A percentile compares a stretch with the other conserved stretches of the same genome.
Conservation (phyloP, 371 early-diverging fungal genomes). For the Mortierella polycephala region DNA sequence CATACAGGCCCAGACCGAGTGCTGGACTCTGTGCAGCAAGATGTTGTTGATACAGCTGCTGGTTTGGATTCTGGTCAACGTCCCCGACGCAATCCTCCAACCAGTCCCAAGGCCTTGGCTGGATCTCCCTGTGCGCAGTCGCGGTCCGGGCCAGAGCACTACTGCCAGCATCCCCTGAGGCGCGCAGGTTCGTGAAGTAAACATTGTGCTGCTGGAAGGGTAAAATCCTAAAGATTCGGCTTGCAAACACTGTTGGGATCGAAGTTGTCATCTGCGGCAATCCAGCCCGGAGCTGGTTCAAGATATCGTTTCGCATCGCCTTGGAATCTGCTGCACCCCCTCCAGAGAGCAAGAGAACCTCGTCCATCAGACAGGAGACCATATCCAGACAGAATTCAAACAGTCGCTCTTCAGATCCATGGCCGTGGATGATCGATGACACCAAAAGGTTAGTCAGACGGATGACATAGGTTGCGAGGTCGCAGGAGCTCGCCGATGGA, state of each 20-base stretch:
- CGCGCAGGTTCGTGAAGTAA: conserved; percentile 61
- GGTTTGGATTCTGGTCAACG: conserved; percentile 28
- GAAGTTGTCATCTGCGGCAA: conserved; percentile 54
- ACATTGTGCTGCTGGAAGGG: conserved; percentile 70
- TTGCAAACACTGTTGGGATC: conserved; percentile 66
- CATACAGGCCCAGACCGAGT: conserved; percentile 30
- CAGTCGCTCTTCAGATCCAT: conserved; percentile 68
- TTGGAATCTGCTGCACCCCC: conserved; percentile 28
- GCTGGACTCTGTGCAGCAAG: conserved; percentile 15
- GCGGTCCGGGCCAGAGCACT: conserved; percentile 13
- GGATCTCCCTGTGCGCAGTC: conserved; percentile 56
- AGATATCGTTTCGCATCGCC: conserved; percentile 38
- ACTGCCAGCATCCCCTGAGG: conserved; percentile 34
- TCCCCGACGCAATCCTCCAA: conserved; percentile 66
- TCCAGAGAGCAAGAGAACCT: conserved; percentile 37
- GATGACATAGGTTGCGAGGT: conserved; percentile 51
- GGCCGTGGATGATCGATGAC: conserved; percentile 69
- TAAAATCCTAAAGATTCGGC: conserved; percentile 66
- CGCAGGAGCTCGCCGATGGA: conserved; percentile 61
- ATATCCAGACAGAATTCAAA: conserved; percentile 72
- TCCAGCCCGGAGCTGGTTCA: conserved; percentile 44
- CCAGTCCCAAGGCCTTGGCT: conserved; percentile 74
- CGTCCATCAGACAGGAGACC: conserved; percentile 68
- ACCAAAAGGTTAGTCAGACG: conserved; percentile 53
- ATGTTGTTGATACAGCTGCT: conserved; percentile 21